phyloP scores from a whole-genome alignment of 2,329 filamentous ascomycete genomes.

The Cyphellophora attinorum region DNA sequence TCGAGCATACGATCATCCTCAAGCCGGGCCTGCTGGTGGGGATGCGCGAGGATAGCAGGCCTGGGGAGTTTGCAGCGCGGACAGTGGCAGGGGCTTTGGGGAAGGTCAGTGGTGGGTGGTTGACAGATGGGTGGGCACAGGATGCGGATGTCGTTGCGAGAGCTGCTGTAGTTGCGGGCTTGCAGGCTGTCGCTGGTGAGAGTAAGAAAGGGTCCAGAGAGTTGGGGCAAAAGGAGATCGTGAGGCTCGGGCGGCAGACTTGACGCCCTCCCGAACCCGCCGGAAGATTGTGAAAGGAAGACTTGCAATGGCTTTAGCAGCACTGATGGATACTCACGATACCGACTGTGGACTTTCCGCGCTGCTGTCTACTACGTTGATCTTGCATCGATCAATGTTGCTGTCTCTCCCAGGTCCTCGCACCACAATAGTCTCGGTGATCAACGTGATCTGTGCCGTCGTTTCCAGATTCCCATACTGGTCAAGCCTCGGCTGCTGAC shows the following conservation, averaged over 20 bases:
- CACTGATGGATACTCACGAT: too few species aligned
- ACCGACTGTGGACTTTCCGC: too few species aligned
- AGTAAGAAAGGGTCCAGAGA: conserved; percentile 31
- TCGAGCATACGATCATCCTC: conserved; percentile 67
- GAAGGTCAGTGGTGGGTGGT: conserved; percentile 37
- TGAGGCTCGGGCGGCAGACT: conserved; percentile 24
- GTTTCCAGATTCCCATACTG: too few species aligned
- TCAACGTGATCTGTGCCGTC: too few species aligned
- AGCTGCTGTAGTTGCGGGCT: conserved; percentile 25
- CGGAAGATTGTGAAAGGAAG: too few species aligned
- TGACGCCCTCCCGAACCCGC: too few species aligned
- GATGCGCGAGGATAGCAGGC: conserved; percentile 52
- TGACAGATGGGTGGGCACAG: conserved; percentile 62
- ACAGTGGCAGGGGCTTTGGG: conserved; percentile 48
- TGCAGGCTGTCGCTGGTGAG: conserved; percentile 31
- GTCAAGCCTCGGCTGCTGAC: too few species aligned
- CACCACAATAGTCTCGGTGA: too few species aligned
- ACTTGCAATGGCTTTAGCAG: too few species aligned
- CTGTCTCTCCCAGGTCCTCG: too few species aligned
- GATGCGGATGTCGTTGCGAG: conserved; percentile 61
- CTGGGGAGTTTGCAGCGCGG: conserved; percentile 48
- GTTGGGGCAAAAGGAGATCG: conserved; percentile 28
- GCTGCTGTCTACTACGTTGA: too few species aligned
- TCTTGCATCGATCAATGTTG: too few species aligned
- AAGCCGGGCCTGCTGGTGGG: conserved; percentile 70